Evolutionary conservation across 345 rosid genomes (phyloP), one percentile per base, ranked within the genome.

Genomic region (Punica granatum): DNA sequence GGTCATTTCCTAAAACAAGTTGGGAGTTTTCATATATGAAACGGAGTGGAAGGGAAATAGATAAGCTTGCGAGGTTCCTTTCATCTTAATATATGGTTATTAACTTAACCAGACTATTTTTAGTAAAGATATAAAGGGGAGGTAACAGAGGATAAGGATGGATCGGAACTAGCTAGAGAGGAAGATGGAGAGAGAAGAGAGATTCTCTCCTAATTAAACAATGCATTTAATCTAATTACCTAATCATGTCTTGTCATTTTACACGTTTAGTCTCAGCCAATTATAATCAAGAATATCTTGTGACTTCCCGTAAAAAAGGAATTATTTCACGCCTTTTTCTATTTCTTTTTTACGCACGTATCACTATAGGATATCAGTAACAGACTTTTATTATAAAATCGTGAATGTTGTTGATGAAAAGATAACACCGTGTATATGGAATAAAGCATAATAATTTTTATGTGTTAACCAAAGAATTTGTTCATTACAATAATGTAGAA

Each of bases 61-160:
- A 49, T 66, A 66, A 49, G 60, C 36, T 48, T 6, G 21, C 15
- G 53, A 6, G 54, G 58, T 30, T 36, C 58, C 23, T 30, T 42
- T 31, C 21, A 30, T 28, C 33, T 53, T 53, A 46, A 51, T 15
- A 39, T 32, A 65, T 34, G 14, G 32, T 32, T 18, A 41, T 66
- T 66, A 37, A 37, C n/a, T n/a, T n/a, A n/a, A n/a, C n/a, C n/a
- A n/a, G n/a, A n/a, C n/a, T n/a, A n/a, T 46, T 46, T 12, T 46
- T 5, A 10, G 48, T 51, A 67, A 33, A 35, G 46, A 67, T 33
- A 67, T 15, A n/a, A n/a, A n/a, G n/a, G n/a, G 15, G 39, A 31
- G 21, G 44, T 35, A 43, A 18, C 1, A 46, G 18, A 35, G 49
- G 73, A 70, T 70, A 63, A 61, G 73, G 67, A 63, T 70, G 73